Conservation (phyloP, 2,329 filamentous ascomycete species). For the Talaromyces islandicus region DNA sequence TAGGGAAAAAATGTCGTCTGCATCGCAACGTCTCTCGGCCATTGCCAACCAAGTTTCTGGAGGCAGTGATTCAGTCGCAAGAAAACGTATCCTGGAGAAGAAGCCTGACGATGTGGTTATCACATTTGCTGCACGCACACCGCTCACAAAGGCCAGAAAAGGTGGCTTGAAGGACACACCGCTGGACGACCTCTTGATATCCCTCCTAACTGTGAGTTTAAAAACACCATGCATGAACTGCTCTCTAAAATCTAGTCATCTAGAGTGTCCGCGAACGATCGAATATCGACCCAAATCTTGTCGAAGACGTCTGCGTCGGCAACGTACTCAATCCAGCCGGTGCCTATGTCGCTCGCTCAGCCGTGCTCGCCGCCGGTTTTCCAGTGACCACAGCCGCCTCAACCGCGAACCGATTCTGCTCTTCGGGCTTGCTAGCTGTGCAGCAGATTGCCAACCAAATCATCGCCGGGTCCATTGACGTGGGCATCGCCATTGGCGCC, state of each 20-base stretch:
- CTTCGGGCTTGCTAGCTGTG: constrained; percentile 79
- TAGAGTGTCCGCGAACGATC: constrained; percentile 74
- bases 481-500: constrained; percentile 83
- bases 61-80: constrained; percentile 22
- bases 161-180: constrained; percentile 35
- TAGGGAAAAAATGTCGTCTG: constrained; percentile 28
- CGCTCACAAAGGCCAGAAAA: constrained; percentile 35
- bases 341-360: constrained; percentile 84
- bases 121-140: constrained; percentile 32
- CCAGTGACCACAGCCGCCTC: constrained; percentile 72
- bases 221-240: not conserved
- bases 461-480: constrained; percentile 78
- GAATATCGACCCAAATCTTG: constrained; percentile 74
- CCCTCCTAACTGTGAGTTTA: constrained; percentile 28
- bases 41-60: constrained; percentile 36
- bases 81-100: constrained; percentile 27
- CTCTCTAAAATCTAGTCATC: not conserved
- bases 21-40: constrained; percentile 34
- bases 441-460: constrained; percentile 93
- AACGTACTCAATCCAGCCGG: constrained; percentile 82
- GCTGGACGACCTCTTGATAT: constrained; percentile 31
- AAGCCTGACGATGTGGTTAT: constrained; percentile 38
- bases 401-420: constrained; percentile 85
- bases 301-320: constrained; percentile 86
- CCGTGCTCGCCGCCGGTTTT: constrained; percentile 79